Evolutionary conservation across 371 early-diverging fungal genomes (phyloP).

Genomic region (Mortierella sp.): DNA sequence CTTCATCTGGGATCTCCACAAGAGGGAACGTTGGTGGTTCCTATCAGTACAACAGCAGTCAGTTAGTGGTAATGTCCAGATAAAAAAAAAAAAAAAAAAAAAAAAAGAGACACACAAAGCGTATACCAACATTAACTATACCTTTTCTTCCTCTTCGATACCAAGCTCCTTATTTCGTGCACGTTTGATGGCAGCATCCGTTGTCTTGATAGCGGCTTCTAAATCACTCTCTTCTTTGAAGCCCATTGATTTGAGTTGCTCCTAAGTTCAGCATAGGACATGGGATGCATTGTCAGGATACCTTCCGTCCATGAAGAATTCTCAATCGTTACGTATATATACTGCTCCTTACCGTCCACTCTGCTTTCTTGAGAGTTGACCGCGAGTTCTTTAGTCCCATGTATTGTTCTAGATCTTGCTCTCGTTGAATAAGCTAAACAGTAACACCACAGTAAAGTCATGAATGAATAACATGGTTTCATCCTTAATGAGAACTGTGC

Average conservation of each 20-base stretch:
- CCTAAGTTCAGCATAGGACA: constrained; percentile 40
- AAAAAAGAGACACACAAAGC: not conserved
- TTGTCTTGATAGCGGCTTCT: constrained; percentile 76
- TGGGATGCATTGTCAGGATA: not conserved
- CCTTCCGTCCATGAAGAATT: not conserved
- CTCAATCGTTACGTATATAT: not conserved
- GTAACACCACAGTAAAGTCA: not conserved
- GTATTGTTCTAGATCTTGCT: constrained; percentile 71
- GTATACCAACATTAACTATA: constrained; percentile 4
- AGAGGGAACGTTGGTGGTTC: constrained; percentile 81
- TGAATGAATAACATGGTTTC: not conserved
- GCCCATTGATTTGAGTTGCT: constrained; percentile 72
- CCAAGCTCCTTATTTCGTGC: constrained; percentile 87
- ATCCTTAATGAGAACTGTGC: not conserved
- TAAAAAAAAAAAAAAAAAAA: not conserved
- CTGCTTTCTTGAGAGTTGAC: constrained; percentile 62
- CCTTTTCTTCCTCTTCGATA: constrained; percentile 85
- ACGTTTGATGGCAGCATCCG: constrained; percentile 75
- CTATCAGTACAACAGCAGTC: constrained; percentile 27
- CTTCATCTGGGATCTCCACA: constrained; percentile 85
- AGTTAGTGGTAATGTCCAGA: not conserved
- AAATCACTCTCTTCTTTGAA: constrained; percentile 82
- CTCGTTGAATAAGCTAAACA: constrained; percentile 63
- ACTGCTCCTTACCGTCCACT: constrained; percentile 63
- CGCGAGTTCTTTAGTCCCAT: constrained; percentile 68